Base-by-base conservation (phyloP, 202 grass and related monocot genomes). In the Musa balbisiana region DNA sequence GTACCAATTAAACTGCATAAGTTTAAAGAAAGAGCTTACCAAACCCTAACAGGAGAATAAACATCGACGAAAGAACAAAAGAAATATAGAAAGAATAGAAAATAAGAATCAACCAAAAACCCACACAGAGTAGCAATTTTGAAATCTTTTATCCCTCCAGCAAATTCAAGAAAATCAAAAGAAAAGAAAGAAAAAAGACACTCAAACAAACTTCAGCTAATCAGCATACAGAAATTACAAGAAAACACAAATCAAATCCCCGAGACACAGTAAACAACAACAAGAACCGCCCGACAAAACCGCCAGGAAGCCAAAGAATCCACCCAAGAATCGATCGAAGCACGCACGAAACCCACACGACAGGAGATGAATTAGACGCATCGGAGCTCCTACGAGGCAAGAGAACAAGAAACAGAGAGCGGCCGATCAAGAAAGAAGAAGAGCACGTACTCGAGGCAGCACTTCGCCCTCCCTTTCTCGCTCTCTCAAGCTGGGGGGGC, bases 1-100 rank as follows among this genome's bases (percentile, higher is more conserved):
- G 16, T 67, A 17, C 24, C 12, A 43, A 6, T 43, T 43, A 43
- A 43, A 43, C 33, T 5, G 33, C 33, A 43, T 43, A 15, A 33
- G 14, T 67, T 8, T 33, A 17, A 67, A 43, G 10, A 14, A 33
- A 67, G 33, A 43, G 3, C 33, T 6, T 43, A 43, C 15, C 24
- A 67, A 67, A 67, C 64, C 64, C 64, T 67, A 67, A 67, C 10
- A 43, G 43, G 64, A 67, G 25, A 33, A 29, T 33, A 43, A 43
- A 67, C 16, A 67, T 67, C 64, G 19, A 16, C 25, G 33, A 43
- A 43, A 6, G 4, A 6, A 43, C 33, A 43, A 43, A 43, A 43
- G 33, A 43, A 43, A 43, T 43, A 43, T 43, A 43, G 33, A 43
- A 43, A 43, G 5, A 43, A 43, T 6, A 5, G 5, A 43, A 43